Base-by-base conservation (phyloP, 495 filamentous ascomycete genomes). In the Tuber melanosporum region DNA sequence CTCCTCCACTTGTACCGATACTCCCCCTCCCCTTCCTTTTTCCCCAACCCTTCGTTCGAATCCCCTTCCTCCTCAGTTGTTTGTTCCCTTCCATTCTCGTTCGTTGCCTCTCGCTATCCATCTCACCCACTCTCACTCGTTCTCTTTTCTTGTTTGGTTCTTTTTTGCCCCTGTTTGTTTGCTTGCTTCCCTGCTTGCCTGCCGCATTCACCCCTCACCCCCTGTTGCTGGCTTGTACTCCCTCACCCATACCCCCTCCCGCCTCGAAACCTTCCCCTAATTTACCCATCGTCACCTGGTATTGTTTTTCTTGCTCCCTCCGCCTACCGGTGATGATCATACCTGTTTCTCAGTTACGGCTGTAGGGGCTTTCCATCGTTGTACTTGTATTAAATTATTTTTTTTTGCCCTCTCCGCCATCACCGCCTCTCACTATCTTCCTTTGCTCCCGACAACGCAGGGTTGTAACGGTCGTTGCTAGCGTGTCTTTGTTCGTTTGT, bases 91-190 rank as follows among this genome's bases (percentile, higher is more conserved):
- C 32, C 57, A 4, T 17, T 66, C 57, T 5, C 12, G 15, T 66
- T 66, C 57, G 57, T 14, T 66, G 26, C 57, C 57, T 3, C 36
- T 66, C 57, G 57, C 57, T 66, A 66, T 66, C 57, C 26, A 66
- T 74, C 76, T 78, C 78, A 79, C 73, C 76, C 69, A 41, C 69
- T 79, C 78, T 79, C 78, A 79, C 78, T 79, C 78, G 78, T 73
- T 79, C 45, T 44, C 36, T 46, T 66, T 74, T n/a, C 76, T 71
- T 42, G 76, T 73, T 66, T 3, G 57, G 36, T 36, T 26, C 22
- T 45, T 57, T 41, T 70, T 80, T 74, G 47, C 2, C 72, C 22
- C 45, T 80, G 77, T 79, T 80, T 80, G 78, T 79, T 80, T 80
- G 71, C 76, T 79, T 70, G 71, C 47, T 72, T 43, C 73, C 76